phyloP scores from a whole-genome alignment of 768 basidiomycete species.

The Mycena leptocephala region DNA sequence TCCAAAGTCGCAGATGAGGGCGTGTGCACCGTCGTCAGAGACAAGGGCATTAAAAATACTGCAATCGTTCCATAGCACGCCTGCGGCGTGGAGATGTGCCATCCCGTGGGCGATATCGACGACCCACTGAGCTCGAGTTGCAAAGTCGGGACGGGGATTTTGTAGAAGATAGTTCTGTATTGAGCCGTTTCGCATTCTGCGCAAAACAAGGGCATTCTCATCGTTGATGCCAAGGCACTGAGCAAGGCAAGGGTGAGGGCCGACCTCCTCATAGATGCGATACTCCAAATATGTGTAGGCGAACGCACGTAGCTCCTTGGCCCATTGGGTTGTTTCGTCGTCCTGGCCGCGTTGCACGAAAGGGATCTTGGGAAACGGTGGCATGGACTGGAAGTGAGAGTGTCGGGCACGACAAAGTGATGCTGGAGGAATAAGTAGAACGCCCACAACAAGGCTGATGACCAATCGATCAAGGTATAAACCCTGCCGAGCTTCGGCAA shows the following conservation, averaged over 20 bases:
- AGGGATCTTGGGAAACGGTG: conserved; percentile 2
- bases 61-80: conserved; percentile 5
- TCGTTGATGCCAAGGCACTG: conserved; percentile 5
- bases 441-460: too few relatives aligned
- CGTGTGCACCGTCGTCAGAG: conserved; percentile 8
- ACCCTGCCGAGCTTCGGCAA: too few relatives aligned
- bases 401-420: too few relatives aligned
- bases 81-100: conserved; percentile 7
- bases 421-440: too few relatives aligned
- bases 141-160: background rate
- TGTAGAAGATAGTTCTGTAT: conserved; percentile 5
- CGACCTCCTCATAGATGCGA: too few relatives aligned
- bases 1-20: conserved; percentile 10
- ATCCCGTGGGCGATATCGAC: conserved; percentile 3
- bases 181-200: conserved; percentile 9
- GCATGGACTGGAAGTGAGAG: background rate
- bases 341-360: background rate
- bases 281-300: too few relatives aligned
- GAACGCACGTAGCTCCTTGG: too few relatives aligned
- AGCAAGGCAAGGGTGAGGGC: too few relatives aligned
- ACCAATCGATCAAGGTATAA: too few relatives aligned
- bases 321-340: background rate
- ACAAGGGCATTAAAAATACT: background rate
- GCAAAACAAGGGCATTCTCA: conserved; percentile 8
- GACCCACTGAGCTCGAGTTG: conserved; percentile 12